Conservation (phyloP, 2,329 filamentous ascomycete genomes). For the Furcasterigmium furcatum region DNA sequence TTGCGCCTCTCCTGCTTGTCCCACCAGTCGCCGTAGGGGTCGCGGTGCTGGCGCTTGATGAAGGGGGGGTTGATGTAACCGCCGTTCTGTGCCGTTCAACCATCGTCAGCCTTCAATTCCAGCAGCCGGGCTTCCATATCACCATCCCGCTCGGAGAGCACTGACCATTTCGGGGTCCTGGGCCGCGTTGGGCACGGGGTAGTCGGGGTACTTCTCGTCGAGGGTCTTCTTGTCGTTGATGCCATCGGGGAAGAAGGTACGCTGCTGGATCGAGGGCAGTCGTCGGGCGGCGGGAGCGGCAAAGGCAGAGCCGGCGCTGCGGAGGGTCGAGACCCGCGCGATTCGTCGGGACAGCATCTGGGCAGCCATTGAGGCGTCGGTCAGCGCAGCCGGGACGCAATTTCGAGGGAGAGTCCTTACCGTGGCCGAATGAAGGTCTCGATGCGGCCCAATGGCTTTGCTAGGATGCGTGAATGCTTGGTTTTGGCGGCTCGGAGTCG, state of each 20-base stretch:
- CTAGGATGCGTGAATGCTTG: conserved; percentile 10
- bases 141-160: conserved; percentile 10
- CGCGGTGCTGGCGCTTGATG: conserved; percentile 87
- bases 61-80: conserved; percentile 76
- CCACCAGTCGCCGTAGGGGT: conserved; percentile 94
- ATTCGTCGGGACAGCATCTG: conserved; percentile 63
- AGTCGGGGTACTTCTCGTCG: conserved; percentile 51
- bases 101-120: neutral
- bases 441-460: conserved; percentile 24
- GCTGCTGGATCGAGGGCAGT: conserved; percentile 48
- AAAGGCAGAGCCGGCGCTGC: conserved; percentile 25
- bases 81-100: conserved; percentile 62
- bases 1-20: conserved; percentile 96
- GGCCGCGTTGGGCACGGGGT: conserved; percentile 47
- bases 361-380: conserved; percentile 11
- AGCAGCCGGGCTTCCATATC: neutral
- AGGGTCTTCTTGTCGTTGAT: conserved; percentile 41
- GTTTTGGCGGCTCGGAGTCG: neutral
- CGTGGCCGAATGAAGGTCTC: conserved; percentile 28
- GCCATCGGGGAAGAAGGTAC: conserved; percentile 51
- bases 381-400: neutral
- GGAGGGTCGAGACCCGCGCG: conserved; percentile 43
- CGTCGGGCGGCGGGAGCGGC: conserved; percentile 42
- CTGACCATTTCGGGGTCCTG: conserved; percentile 66
- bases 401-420: conserved; percentile 16